Evolutionary conservation across 371 early-diverging fungal genomes (phyloP).

Genomic region (Mortierella sp.): DNA sequence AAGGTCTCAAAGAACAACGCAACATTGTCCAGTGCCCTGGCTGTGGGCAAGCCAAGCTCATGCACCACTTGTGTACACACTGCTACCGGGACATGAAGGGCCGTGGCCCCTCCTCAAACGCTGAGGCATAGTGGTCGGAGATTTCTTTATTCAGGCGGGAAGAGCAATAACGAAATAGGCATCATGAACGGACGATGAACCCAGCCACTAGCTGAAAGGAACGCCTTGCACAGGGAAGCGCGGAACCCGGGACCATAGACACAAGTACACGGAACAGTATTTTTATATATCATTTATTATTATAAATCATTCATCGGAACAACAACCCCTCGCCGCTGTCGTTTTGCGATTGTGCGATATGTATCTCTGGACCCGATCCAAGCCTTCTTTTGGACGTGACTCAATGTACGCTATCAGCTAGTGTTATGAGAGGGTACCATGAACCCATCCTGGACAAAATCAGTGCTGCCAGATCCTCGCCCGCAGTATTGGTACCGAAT

Average conservation of each 20-base stretch:
- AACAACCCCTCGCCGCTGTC: neutral
- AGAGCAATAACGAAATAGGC: conserved; percentile 14
- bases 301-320: neutral
- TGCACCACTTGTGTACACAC: conserved; percentile 81
- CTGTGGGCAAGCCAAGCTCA: conserved; percentile 78
- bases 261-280: neutral
- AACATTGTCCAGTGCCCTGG: conserved; percentile 79
- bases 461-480: neutral
- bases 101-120: conserved; percentile 39
- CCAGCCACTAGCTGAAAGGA: too few relatives aligned
- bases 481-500: conserved; percentile 68
- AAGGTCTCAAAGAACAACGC: conserved; percentile 78
- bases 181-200: too few relatives aligned
- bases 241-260: too few relatives aligned
- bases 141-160: neutral
- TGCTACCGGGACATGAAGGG: conserved; percentile 74
- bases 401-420: too few relatives aligned
- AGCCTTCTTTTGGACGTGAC: too few relatives aligned
- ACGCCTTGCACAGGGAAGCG: too few relatives aligned
- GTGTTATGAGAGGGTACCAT: conserved; percentile 7
- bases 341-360: too few relatives aligned
- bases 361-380: too few relatives aligned
- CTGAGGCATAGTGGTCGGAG: conserved; percentile 16
- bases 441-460: conserved; percentile 29
- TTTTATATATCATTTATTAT: neutral